phyloP scores from a whole-genome alignment of 1,284 basidiomycete genomes.

The Ganoderma multipileum region DNA sequence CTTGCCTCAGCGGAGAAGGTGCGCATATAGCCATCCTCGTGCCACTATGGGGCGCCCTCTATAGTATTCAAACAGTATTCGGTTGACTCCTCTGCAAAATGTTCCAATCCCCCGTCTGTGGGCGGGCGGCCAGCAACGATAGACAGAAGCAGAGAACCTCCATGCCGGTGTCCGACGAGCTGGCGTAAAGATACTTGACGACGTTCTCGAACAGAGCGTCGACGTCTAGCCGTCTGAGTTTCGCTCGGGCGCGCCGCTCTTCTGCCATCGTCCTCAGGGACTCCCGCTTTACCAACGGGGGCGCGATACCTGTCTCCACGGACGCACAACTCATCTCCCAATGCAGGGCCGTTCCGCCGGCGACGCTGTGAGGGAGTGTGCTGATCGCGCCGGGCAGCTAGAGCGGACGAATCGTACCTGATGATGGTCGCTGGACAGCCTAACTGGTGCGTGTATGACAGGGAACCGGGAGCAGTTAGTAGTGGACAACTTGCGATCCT shows the following conservation, averaged over 20 bases:
- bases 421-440: background rate
- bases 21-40: background rate
- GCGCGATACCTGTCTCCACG: background rate
- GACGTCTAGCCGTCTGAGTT: background rate
- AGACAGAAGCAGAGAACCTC: background rate
- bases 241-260: constrained; percentile 2
- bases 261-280: background rate
- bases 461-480: background rate
- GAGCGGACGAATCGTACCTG: background rate
- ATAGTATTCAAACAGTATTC: no score
- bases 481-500: background rate
- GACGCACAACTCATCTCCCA: background rate
- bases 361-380: background rate
- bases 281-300: background rate
- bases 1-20: background rate
- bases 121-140: background rate
- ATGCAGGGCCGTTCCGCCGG: background rate
- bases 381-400: background rate
- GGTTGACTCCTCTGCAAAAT: background rate
- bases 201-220: background rate
- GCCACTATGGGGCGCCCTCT: background rate
- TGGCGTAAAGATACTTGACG: background rate
- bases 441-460: background rate
- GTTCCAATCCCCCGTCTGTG: background rate
- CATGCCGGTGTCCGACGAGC: background rate